These are phyloP conservation scores for Aphanomyces invadans DNA, from an alignment of 352 stramenopile genomes.

Conservation along the genomic window DNA sequence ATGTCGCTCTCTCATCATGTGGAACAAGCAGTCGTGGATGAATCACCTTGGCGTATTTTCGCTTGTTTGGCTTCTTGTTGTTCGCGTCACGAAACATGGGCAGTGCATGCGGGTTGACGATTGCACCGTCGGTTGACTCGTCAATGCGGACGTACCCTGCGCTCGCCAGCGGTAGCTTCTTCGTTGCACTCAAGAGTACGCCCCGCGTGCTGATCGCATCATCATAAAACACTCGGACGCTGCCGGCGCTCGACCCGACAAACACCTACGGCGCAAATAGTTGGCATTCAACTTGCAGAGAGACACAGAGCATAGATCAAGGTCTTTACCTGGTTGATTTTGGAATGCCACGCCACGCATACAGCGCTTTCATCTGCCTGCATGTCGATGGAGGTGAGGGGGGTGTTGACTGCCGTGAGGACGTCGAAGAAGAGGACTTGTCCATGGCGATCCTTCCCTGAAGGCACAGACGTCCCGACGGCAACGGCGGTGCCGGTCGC, in stretches of 20 bases:
- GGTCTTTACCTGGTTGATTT: conserved; percentile 52
- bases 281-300: neutral
- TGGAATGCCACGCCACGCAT: conserved; percentile 75
- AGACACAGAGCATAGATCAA: neutral
- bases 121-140: conserved; percentile 37
- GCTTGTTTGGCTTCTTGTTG: conserved; percentile 38
- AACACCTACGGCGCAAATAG: conserved; percentile 39
- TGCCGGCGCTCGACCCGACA: conserved; percentile 54
- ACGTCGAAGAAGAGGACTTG: conserved; percentile 73
- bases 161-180: conserved; percentile 61
- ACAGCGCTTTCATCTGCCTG: conserved; percentile 70
- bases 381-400: conserved; percentile 62
- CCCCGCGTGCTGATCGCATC: conserved; percentile 62
- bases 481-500: conserved; percentile 55
- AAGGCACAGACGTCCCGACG: conserved; percentile 62
- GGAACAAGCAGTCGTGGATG: too few relatives aligned
- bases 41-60: conserved; percentile 57
- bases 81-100: conserved; percentile 81
- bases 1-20: too few relatives aligned
- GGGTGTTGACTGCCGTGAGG: conserved; percentile 44
- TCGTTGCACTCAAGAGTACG: conserved; percentile 71
- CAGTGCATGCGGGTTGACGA: conserved; percentile 70
- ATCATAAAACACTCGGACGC: conserved; percentile 66
- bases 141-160: conserved; percentile 53
- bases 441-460: conserved; percentile 43